Base-by-base conservation (phyloP, 2,329 filamentous ascomycete species). In the Cephalotrichum gorgonifer region DNA sequence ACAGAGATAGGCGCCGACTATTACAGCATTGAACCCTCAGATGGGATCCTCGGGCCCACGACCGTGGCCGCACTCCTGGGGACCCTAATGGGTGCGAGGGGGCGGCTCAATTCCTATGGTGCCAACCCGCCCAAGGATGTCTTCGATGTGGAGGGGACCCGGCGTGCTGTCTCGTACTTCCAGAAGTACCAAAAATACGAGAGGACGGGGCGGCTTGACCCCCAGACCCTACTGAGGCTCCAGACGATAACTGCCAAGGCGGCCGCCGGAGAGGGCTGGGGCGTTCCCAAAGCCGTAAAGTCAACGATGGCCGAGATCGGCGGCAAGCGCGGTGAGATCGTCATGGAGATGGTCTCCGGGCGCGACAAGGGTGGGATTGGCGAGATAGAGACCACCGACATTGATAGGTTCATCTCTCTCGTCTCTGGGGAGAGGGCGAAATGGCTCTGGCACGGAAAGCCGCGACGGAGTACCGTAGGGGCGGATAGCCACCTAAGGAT, bases 361-460 rank as follows among this genome's bases (percentile, higher is more conserved):
- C 82, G 85, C 44, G 89, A 95, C 57, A 94, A 94, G 65, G 88
- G 83, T 50, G 88, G 88, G 3, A 90, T 97, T 55, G 86, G 87
- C 4, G 91, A 96, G 57, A 83, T 96, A 31, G 93, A 98, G 67
- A 97, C 90, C 1, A 73, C 88, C 9, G 89, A 97, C 59, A 81
- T 96, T 48, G 89, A 95, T 56, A 81, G 75, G 43, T 95, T 97
- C 55, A 76, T 88, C 44, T 81, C 81, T 51, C 72, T 95, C 25
- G 79, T 85, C 1, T 84, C 83, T 53, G 91, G 93, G 30, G 87
- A 93, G 61, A 79, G 86, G 50, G 76, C 87, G 15, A 95, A 95
- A 63, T 97, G 90, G 88, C 74, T 98, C 2, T 98, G 93, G 93
- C 77, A 87, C 53, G 93, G 91, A 15, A 97, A 95, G 63, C 78